These are phyloP conservation scores for Abrus pulchellus DNA, from an alignment of 306 rosid species.

Conservation along the genomic window DNA sequence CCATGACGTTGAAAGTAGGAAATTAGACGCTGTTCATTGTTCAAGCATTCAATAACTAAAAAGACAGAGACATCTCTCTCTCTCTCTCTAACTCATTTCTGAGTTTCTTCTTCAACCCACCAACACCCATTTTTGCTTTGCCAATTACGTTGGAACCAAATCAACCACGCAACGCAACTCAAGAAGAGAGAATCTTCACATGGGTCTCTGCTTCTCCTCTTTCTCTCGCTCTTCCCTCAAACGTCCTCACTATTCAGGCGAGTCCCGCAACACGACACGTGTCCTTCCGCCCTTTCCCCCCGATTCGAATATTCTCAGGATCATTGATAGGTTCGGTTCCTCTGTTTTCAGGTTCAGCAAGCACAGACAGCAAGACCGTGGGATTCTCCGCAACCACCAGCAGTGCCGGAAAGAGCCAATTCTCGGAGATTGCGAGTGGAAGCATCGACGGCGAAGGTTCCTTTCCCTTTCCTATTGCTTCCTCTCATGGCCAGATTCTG, in stretches of 20 bases:
- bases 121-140: background rate
- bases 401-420: constrained; percentile 63
- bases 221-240: constrained; percentile 29
- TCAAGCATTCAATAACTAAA: background rate
- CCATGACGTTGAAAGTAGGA: background rate
- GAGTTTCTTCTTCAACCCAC: background rate
- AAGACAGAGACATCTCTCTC: background rate
- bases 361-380: constrained; percentile 54
- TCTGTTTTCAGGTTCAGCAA: constrained; percentile 52
- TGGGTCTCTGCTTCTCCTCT: constrained; percentile 75
- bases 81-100: background rate
- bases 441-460: constrained; percentile 48
- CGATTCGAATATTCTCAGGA: background rate
- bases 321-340: background rate
- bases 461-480: background rate
- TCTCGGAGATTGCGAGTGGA: constrained; percentile 66
- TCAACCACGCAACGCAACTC: background rate
- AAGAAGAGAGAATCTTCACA: constrained; percentile 19
- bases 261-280: constrained; percentile 36
- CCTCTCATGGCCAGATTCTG: constrained; percentile 57
- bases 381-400: constrained; percentile 64
- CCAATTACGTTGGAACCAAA: constrained; percentile 1
- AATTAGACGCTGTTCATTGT: background rate
- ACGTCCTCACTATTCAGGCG: constrained; percentile 58
- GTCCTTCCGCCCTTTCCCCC: constrained; percentile 5